phyloP scores from a whole-genome alignment of 345 rosid species.

The Aurinia saxatilis region DNA sequence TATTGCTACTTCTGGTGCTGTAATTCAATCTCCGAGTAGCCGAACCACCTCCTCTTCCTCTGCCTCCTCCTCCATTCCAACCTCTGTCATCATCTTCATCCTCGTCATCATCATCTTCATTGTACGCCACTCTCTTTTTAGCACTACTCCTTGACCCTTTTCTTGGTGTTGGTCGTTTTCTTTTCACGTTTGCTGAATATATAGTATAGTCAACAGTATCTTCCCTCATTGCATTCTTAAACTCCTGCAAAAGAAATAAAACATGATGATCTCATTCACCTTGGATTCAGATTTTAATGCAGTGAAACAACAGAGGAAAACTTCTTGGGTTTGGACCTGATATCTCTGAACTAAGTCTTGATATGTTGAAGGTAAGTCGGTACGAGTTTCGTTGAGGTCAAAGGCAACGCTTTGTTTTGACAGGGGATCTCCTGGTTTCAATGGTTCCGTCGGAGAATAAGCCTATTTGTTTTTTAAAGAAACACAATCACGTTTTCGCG shows the following conservation, averaged over 20 bases:
- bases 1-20: slow-evolving; percentile 49
- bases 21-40: slow-evolving; percentile 39
- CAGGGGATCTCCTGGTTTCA: slow-evolving; percentile 69
- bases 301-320: not conserved
- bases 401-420: slow-evolving; percentile 69
- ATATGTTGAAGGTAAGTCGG: slow-evolving; percentile 49
- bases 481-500: not conserved
- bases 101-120: slow-evolving; percentile 40
- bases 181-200: slow-evolving; percentile 77
- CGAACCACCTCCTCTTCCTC: slow-evolving; percentile 27
- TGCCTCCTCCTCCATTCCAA: slow-evolving; percentile 44
- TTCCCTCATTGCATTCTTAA: slow-evolving; percentile 79
- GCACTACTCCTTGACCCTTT: slow-evolving; percentile 24
- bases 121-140: slow-evolving; percentile 20
- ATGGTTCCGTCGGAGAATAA: slow-evolving; percentile 75
- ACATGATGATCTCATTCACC: not conserved
- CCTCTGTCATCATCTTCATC: slow-evolving; percentile 40
- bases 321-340: slow-evolving; percentile 45
- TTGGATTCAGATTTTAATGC: not conserved
- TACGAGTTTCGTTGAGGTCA: slow-evolving; percentile 48
- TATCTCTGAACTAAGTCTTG: slow-evolving; percentile 67
- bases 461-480: slow-evolving; percentile 29
- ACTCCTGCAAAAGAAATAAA: slow-evolving; percentile 47
- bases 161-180: slow-evolving; percentile 53
- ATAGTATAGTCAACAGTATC: slow-evolving; percentile 71